Conservation (phyloP, 371 early-diverging fungal genomes). For the Mortierella sp. region DNA sequence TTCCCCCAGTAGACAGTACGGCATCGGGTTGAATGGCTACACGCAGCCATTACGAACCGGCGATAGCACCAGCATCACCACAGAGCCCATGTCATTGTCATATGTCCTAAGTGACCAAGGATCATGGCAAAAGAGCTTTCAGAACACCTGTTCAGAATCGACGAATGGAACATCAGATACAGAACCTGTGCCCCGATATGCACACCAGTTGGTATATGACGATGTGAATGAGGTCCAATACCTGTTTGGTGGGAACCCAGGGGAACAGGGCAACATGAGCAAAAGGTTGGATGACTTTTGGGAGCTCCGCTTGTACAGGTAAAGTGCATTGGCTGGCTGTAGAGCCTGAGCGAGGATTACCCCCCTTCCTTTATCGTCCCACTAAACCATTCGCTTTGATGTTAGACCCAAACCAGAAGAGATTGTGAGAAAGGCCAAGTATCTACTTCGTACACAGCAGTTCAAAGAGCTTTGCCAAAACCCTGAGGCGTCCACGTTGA, state of each 20-base stretch:
- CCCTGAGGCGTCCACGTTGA: conserved; percentile 35
- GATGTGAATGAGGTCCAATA: conserved; percentile 69
- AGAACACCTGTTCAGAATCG: conserved; percentile 69
- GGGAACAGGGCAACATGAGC: conserved; percentile 61
- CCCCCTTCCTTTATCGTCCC: too few relatives aligned
- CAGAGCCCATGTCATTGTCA: conserved; percentile 43
- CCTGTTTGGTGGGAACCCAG: conserved; percentile 93
- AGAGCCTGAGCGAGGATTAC: too few relatives aligned
- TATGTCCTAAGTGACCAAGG: conserved; percentile 57
- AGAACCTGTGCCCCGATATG: conserved; percentile 87
- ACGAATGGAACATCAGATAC: conserved; percentile 56
- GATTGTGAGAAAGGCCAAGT: conserved; percentile 69
- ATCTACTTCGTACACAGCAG: conserved; percentile 74
- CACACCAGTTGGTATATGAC: conserved; percentile 89
- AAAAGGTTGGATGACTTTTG: conserved; percentile 88
- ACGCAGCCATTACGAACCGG: background rate
- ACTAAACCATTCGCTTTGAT: too few relatives aligned
- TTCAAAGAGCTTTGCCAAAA: conserved; percentile 72
- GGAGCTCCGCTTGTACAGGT: conserved; percentile 78
- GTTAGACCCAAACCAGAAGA: conserved; percentile 69
- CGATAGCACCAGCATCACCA: background rate
- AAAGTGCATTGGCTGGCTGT: conserved; percentile 4
- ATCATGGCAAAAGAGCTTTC: conserved; percentile 81
- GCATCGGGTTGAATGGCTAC: background rate
- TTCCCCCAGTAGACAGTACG: background rate